A percentile compares a stretch with the other conserved stretches of the same genome.
These are phyloP conservation scores for Microbotryomycetes sp. DNA, from an alignment of 1,284 basidiomycete species.

Conservation along the genomic window DNA sequence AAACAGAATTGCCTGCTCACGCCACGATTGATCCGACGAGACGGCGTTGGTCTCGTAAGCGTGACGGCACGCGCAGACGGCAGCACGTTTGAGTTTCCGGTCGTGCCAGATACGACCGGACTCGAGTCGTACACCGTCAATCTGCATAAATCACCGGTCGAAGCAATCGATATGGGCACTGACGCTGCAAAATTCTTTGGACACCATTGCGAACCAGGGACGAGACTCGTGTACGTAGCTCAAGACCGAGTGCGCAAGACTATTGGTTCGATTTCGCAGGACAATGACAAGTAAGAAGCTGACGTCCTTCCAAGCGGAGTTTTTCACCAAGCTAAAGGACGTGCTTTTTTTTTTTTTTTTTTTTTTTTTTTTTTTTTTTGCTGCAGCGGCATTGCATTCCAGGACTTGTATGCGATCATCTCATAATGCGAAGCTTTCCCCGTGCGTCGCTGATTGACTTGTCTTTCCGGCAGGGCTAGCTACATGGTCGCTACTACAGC, in stretches of 20 bases:
- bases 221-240: constrained; percentile 3
- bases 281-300: background rate
- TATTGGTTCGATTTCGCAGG: constrained; percentile 1
- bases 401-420: constrained; percentile 1
- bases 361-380: no score
- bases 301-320: background rate
- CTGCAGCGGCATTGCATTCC: constrained; percentile 8
- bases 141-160: constrained; percentile 1
- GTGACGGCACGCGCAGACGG: background rate
- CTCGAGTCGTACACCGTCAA: background rate
- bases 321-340: background rate
- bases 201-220: background rate
- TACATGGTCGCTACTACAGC: constrained; percentile 19
- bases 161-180: constrained; percentile 8
- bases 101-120: background rate
- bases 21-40: background rate
- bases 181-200: constrained; percentile 12
- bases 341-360: no score
- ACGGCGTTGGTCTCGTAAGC: background rate
- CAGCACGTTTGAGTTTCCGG: background rate
- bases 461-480: background rate
- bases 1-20: constrained; percentile 5
- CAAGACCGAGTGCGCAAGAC: background rate
- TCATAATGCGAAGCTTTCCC: background rate
- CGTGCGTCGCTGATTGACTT: background rate